phyloP scores from a whole-genome alignment of 2,329 filamentous ascomycete genomes.

The Botrytis fragariae region DNA sequence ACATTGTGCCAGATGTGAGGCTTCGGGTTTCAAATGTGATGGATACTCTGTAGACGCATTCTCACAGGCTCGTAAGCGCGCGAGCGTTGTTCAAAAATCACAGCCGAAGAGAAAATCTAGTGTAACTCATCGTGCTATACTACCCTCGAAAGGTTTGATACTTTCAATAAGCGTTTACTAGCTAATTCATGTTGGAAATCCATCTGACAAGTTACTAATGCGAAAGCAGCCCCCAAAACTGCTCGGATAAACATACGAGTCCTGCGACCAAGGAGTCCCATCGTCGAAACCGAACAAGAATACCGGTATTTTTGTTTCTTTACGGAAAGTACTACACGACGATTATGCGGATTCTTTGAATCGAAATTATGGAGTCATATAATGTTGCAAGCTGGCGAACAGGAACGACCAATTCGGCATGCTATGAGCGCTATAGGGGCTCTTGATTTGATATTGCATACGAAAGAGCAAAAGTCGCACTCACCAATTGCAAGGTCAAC shows the following conservation, averaged over 20 bases:
- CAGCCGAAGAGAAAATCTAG: not conserved
- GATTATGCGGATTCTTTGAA: not conserved
- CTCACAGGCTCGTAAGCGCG: too few species aligned
- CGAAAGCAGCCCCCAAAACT: not conserved
- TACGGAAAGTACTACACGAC: not conserved
- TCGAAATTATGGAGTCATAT: not conserved
- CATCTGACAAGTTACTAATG: not conserved
- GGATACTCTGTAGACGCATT: not conserved
- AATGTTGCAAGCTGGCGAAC: not conserved
- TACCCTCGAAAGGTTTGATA: not conserved
- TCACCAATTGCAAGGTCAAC: not conserved
- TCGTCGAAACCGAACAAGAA: not conserved
- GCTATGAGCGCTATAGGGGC: constrained; percentile 10
- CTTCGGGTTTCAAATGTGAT: not conserved
- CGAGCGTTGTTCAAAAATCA: not conserved
- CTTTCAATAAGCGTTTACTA: not conserved
- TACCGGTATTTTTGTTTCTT: constrained; percentile 6
- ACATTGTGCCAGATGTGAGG: not conserved
- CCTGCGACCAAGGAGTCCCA: not conserved
- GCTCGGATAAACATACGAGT: not conserved
- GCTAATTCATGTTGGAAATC: not conserved
- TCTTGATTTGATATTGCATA: constrained; percentile 2
- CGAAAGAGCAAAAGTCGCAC: not conserved
- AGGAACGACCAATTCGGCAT: not conserved
- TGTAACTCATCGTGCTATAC: not conserved